A percentile compares a stretch with the other conserved stretches of the same genome.
Evolutionary conservation across 805 yeast species (phyloP).

Genomic region (Sugiyamaella americana): DNA sequence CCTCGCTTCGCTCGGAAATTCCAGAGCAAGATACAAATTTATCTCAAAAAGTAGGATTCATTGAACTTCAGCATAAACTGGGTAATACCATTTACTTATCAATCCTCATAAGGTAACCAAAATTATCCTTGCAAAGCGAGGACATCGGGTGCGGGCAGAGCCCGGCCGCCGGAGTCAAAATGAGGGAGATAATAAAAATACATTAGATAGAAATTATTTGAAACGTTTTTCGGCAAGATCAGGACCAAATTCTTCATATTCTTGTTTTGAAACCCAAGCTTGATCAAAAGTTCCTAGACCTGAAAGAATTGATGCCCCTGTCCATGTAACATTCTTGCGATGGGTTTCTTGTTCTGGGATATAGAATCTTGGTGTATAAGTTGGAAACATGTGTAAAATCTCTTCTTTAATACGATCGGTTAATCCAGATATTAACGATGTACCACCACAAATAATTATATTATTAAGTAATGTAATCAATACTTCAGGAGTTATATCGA

Average conservation of each 20-base stretch:
- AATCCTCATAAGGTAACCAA: too few species aligned
- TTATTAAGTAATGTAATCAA: slow-evolving; percentile 39
- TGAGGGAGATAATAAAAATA: neutral
- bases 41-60: too few species aligned
- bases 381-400: slow-evolving; percentile 49
- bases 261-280: slow-evolving; percentile 54
- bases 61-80: too few species aligned
- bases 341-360: slow-evolving; percentile 42
- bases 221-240: slow-evolving; percentile 35
- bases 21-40: too few species aligned
- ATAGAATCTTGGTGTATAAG: slow-evolving; percentile 38
- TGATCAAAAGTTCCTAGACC: slow-evolving; percentile 52
- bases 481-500: slow-evolving; percentile 42
- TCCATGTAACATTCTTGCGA: slow-evolving; percentile 56
- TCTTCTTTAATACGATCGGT: slow-evolving; percentile 52
- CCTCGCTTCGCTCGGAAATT: too few species aligned
- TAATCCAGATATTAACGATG: slow-evolving; percentile 50
- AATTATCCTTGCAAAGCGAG: neutral
- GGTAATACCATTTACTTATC: too few species aligned
- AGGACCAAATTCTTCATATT: slow-evolving; percentile 58
- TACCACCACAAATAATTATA: slow-evolving; percentile 57
- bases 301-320: slow-evolving; percentile 67
- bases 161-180: neutral
- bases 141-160: neutral
- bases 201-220: slow-evolving; percentile 21